A percentile compares a stretch with the other conserved stretches of the same genome.
These are phyloP conservation scores for Triticum timopheevii DNA, from an alignment of 176 grass and related monocot genomes.

Conservation along the genomic window DNA sequence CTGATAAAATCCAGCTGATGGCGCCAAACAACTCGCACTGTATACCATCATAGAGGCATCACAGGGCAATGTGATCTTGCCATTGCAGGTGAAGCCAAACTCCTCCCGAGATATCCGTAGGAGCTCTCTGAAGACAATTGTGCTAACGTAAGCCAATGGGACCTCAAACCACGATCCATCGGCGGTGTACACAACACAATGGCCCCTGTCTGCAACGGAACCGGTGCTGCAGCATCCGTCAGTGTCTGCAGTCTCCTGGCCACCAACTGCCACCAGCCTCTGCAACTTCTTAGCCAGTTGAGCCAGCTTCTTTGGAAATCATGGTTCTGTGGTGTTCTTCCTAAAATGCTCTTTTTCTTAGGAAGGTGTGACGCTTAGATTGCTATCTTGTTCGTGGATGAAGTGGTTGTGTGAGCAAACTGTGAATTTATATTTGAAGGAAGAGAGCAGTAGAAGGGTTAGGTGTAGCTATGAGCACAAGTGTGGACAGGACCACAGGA, in stretches of 20 bases:
- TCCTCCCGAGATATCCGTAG: slow-evolving; percentile 21
- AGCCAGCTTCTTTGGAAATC: slow-evolving; percentile 39
- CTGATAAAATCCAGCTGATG: not conserved
- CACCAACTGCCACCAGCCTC: slow-evolving; percentile 6
- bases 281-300: slow-evolving; percentile 52
- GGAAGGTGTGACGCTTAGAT: not conserved
- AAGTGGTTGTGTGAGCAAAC: not conserved
- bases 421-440: slow-evolving; percentile 21
- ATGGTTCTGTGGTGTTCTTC: not conserved
- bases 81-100: slow-evolving; percentile 12
- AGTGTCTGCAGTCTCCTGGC: not conserved
- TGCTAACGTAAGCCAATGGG: slow-evolving; percentile 39
- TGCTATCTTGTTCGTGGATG: not conserved
- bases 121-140: slow-evolving; percentile 25
- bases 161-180: slow-evolving; percentile 49
- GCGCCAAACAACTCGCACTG: not conserved
- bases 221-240: not conserved
- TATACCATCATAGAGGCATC: no score
- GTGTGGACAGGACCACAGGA: not conserved
- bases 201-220: slow-evolving; percentile 33
- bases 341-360: not conserved
- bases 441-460: not conserved
- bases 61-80: no score
- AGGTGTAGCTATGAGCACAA: not conserved
- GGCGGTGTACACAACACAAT: slow-evolving; percentile 44